These are phyloP conservation scores for Alloteropsis semialata DNA, from an alignment of 176 grass and related monocot species.

Conservation along the genomic window DNA sequence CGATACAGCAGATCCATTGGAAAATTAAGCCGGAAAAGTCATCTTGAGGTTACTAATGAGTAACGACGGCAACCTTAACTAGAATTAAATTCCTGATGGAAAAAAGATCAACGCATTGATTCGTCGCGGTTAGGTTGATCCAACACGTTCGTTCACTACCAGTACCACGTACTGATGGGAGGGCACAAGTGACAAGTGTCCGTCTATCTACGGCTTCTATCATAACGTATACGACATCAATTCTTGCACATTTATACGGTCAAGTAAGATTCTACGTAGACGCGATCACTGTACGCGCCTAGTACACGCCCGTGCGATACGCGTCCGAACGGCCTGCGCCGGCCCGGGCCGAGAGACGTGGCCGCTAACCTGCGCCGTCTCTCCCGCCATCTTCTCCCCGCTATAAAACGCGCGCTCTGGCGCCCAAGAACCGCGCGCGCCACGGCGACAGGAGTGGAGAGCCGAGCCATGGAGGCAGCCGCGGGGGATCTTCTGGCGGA, in stretches of 20 bases:
- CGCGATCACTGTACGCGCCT: neutral
- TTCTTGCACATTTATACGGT: neutral
- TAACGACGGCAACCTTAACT: neutral
- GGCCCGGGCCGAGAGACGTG: neutral
- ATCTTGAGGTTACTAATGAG: neutral
- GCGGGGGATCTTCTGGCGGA: neutral
- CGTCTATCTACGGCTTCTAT: neutral
- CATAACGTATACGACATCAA: neutral
- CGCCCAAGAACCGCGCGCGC: neutral
- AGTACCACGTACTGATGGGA: too few relatives aligned
- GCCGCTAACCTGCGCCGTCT: neutral
- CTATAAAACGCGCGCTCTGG: neutral
- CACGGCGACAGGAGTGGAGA: neutral
- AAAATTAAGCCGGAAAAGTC: neutral
- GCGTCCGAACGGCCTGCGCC: neutral
- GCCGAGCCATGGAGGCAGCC: neutral
- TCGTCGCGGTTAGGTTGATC: neutral
- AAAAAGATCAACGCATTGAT: neutral
- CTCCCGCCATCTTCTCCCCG: neutral
- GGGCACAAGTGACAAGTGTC: too few relatives aligned
- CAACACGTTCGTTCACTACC: too few relatives aligned
- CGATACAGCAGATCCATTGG: neutral
- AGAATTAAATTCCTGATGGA: neutral
- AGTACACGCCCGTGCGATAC: neutral
- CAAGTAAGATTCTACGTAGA: neutral